Percentiles rank a stretch among this genome's conserved stretches.
These are phyloP conservation scores for Lanmaoa pseudosensibilis DNA, from an alignment of 768 basidiomycete genomes.

Conservation along the genomic window DNA sequence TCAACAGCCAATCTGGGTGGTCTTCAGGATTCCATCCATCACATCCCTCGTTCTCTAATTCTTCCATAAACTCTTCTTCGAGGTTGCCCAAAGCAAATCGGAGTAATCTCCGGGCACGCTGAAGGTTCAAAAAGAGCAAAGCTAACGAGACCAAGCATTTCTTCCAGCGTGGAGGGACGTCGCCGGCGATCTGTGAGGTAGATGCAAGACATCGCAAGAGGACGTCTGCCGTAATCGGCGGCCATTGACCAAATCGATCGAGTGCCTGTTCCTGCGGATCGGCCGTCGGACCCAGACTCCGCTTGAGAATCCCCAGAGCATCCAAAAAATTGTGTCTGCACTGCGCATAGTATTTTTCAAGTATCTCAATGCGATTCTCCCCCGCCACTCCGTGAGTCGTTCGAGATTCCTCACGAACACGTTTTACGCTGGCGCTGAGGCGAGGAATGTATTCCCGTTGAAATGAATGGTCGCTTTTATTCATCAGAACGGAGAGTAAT, in stretches of 20 bases:
- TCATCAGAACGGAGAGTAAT: neutral
- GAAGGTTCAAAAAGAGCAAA: conserved; percentile 21
- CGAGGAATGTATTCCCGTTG: conserved; percentile 12
- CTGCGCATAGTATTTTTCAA: neutral
- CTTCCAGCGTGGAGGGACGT: conserved; percentile 27
- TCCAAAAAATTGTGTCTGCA: conserved; percentile 4
- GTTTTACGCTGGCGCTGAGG: neutral
- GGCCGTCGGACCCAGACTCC: conserved; percentile 16
- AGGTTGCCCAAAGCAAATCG: conserved; percentile 17
- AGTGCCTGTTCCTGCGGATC: conserved; percentile 4
- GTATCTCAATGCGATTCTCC: neutral
- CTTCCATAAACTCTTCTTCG: conserved; percentile 30
- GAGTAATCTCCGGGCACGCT: conserved; percentile 1
- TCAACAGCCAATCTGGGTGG: conserved; percentile 42
- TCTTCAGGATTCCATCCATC: conserved; percentile 12
- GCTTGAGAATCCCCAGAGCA: neutral
- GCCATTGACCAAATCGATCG: conserved; percentile 30
- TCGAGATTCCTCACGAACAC: neutral
- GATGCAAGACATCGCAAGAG: neutral
- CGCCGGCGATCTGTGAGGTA: neutral
- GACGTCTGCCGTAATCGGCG: conserved; percentile 15
- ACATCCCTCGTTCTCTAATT: conserved; percentile 20
- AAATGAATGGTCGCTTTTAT: conserved; percentile 1
- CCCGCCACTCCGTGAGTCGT: neutral
- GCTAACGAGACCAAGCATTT: conserved; percentile 29